Evolutionary conservation across 1,139 yeast genomes (phyloP).

Genomic region (Scheffersomyces segobiensis): DNA sequence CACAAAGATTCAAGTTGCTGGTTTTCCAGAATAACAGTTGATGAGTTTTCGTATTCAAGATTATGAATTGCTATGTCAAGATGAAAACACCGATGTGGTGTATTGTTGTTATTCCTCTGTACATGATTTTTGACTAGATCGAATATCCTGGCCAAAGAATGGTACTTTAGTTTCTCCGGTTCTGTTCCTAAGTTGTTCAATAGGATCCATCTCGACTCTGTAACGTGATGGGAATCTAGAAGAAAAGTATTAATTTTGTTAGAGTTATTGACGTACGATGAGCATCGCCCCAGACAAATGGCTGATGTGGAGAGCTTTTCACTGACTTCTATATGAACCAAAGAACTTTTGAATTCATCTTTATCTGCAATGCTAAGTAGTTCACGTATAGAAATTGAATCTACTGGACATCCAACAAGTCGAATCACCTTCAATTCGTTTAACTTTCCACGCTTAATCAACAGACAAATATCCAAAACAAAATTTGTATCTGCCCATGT

Average conservation of each 20-base stretch:
- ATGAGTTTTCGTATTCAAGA: not conserved
- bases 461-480: slow-evolving; percentile 23
- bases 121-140: not conserved
- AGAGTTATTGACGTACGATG: not conserved
- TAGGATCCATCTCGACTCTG: not conserved
- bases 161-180: not conserved
- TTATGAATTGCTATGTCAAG: not conserved
- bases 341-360: not conserved
- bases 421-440: slow-evolving; percentile 24
- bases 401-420: slow-evolving; percentile 25
- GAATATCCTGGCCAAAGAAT: not conserved
- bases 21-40: not conserved
- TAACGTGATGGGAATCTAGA: not conserved
- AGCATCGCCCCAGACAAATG: not conserved
- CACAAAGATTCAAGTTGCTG: not conserved
- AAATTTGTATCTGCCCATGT: slow-evolving; percentile 31
- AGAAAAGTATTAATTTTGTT: not conserved
- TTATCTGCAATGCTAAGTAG: not conserved
- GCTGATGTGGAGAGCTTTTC: not conserved
- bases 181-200: not conserved
- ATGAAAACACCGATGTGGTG: not conserved
- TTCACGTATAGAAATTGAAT: slow-evolving; percentile 12
- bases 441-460: slow-evolving; percentile 23
- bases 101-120: not conserved
- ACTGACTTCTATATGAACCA: not conserved